Evolutionary conservation across 768 basidiomycete species (phyloP).

Genomic region (Lentinula lateritia): DNA sequence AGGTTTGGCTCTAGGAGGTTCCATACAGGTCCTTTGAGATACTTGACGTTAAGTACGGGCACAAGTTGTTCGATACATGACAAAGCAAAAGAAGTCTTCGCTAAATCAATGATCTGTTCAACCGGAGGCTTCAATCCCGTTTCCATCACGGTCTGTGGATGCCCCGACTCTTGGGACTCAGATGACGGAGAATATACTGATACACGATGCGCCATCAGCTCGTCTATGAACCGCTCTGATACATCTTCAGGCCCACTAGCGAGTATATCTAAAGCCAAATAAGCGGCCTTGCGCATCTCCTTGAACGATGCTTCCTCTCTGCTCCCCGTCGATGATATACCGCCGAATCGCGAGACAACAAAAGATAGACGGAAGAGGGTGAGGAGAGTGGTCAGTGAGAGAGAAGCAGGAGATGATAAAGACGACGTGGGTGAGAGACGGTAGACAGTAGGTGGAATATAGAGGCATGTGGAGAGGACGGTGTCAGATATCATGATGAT

Average conservation of each 20-base stretch:
- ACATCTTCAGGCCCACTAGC: constrained; percentile 25
- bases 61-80: constrained; percentile 78
- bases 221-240: constrained; percentile 23
- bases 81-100: constrained; percentile 59
- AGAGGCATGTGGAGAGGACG: constrained; percentile 50
- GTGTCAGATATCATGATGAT: constrained; percentile 65
- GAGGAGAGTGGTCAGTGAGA: constrained; percentile 51
- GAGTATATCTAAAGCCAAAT: constrained; percentile 72
- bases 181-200: background rate
- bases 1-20: constrained; percentile 64
- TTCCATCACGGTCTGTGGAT: background rate
- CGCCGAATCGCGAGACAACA: constrained; percentile 77
- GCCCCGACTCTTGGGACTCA: background rate
- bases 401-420: constrained; percentile 26
- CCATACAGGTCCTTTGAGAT: constrained; percentile 51
- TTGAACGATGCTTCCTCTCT: constrained; percentile 41
- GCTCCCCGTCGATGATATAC: constrained; percentile 46
- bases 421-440: constrained; percentile 6
- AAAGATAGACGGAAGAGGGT: constrained; percentile 68
- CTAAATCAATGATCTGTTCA: constrained; percentile 14
- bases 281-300: constrained; percentile 72
- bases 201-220: background rate
- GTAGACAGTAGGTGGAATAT: constrained; percentile 34
- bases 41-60: constrained; percentile 46
- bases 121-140: constrained; percentile 5